Evolutionary conservation across 2,329 filamentous ascomycete genomes (phyloP), one percentile per base, ranked within the genome.

Genomic region (Samsoniella hepiali): DNA sequence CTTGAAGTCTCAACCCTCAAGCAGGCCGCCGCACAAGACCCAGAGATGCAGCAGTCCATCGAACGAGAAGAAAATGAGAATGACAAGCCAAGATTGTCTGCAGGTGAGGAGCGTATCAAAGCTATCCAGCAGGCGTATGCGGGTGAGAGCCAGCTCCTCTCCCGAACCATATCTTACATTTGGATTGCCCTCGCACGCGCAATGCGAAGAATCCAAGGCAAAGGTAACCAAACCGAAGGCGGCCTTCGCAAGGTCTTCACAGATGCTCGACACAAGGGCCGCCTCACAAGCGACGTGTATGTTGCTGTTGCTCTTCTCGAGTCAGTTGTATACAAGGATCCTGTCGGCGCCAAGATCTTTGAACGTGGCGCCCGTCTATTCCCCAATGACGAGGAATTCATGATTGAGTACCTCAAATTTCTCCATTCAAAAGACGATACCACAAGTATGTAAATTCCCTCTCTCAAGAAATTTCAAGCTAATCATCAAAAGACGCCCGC

Each of bases 181-280:
- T 99, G 95, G 95, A 96, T 98, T 71, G 92, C 93, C 17, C 82
- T 98, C 64, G 96, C 97, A 77, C 88, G 95, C 58, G 91, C 94
- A 4, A 97, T 97, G 86, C 91, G 95, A 63, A 91, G 95, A 60
- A 89, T 98, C 17, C 93, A 98, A 76, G 96, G 95, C 66, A 92
- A 93, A 67, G 88, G 88, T 69, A 81, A 76, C 22, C 77, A 81
- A 32, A 76, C 80, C 2, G 80, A 80, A 45, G 95, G 95, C 8
- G 95, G 95, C 3, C 90, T 96, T 69, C 87, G 95, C 65, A 90
- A 92, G 68, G 87, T 97, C 13, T 98, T 99, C 72, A 88, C 87
- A 2, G 93, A 98, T 74, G 93, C 95, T 55, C 87, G 95, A 40
- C 90, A 91, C 70, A 88, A 88, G 67, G 96, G 95, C 22, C 90